Percentiles rank a stretch among this genome's conserved stretches.
phyloP scores from a whole-genome alignment of 352 stramenopile species.

The Globisporangium parvum region DNA sequence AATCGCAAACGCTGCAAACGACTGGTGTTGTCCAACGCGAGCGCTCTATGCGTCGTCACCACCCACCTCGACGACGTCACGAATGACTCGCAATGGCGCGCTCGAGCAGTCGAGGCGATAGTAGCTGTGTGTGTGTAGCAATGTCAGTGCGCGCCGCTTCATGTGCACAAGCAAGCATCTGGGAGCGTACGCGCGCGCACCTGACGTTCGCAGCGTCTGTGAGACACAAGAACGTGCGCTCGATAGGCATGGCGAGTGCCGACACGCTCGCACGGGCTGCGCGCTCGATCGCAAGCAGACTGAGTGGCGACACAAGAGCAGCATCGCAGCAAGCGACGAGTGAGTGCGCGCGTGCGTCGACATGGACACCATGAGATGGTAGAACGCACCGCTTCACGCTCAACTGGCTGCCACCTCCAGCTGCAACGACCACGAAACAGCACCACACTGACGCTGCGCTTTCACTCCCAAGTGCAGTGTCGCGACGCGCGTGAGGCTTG shows the following conservation, averaged over 20 bases:
- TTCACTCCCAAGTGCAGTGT: background rate
- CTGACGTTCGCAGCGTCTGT: slow-evolving; percentile 45
- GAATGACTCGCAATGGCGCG: slow-evolving; percentile 7
- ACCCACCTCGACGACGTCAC: background rate
- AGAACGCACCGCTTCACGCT: slow-evolving; percentile 32
- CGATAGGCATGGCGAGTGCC: background rate
- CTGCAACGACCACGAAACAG: slow-evolving; percentile 34
- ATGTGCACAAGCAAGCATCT: background rate
- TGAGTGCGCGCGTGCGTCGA: too few species aligned
- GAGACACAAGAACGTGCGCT: slow-evolving; percentile 38
- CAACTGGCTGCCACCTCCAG: slow-evolving; percentile 11
- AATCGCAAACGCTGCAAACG: too few species aligned
- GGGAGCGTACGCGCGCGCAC: slow-evolving; percentile 13
- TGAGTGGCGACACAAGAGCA: slow-evolving; percentile 4
- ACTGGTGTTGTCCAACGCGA: too few species aligned
- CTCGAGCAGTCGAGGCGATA: slow-evolving; percentile 21
- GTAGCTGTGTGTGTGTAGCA: slow-evolving; percentile 23
- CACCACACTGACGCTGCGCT: slow-evolving; percentile 8
- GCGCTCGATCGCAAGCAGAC: slow-evolving; percentile 31
- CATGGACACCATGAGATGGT: too few species aligned
- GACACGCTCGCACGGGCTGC: slow-evolving; percentile 16
- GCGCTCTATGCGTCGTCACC: too few species aligned
- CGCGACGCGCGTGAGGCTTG: slow-evolving; percentile 26
- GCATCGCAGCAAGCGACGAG: background rate
- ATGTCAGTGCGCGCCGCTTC: background rate